Percentiles rank a stretch among this genome's conserved stretches.
Conservation (phyloP, 1,284 basidiomycete genomes). For the Irpex rosettiformis region DNA sequence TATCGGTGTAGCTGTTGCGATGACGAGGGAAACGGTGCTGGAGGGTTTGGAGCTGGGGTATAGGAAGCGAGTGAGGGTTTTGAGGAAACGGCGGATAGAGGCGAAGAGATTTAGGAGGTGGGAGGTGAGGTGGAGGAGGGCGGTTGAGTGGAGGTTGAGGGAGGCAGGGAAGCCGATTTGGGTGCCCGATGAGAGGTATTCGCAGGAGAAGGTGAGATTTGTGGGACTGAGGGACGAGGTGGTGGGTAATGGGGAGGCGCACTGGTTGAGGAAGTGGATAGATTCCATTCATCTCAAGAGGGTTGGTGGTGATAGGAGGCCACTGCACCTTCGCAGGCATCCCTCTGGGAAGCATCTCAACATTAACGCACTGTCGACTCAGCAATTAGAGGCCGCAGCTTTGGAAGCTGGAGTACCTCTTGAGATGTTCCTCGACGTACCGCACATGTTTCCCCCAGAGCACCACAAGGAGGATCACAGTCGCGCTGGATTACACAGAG, state of each 20-base stretch:
- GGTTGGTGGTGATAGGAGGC: not conserved
- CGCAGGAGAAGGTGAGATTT: conserved; percentile 19
- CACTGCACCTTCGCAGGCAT: conserved; percentile 22
- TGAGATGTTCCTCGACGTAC: conserved; percentile 34
- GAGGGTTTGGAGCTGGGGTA: conserved; percentile 65
- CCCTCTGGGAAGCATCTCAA: conserved; percentile 52
- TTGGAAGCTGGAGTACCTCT: conserved; percentile 62
- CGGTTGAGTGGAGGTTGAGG: conserved; percentile 54
- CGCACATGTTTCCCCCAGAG: conserved; percentile 1
- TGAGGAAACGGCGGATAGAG: conserved; percentile 38
- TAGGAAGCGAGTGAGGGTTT: conserved; percentile 43
- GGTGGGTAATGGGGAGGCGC: conserved; percentile 15
- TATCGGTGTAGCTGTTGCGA: conserved; percentile 61
- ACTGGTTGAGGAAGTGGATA: conserved; percentile 14
- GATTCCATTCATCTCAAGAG: conserved; percentile 7
- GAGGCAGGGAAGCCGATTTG: conserved; percentile 46
- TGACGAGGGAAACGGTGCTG: conserved; percentile 68
- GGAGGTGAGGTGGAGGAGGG: conserved; percentile 50
- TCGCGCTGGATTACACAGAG: not conserved
- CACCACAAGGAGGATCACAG: conserved; percentile 1
- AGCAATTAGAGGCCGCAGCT: conserved; percentile 54
- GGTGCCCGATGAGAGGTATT: conserved; percentile 36
- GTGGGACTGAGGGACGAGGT: conserved; percentile 17
- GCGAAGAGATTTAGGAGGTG: conserved; percentile 35
- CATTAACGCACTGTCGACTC: conserved; percentile 47